Evolutionary conservation across 2,329 filamentous ascomycete genomes (phyloP).

Genomic region (Malbranchea zuffiana): DNA sequence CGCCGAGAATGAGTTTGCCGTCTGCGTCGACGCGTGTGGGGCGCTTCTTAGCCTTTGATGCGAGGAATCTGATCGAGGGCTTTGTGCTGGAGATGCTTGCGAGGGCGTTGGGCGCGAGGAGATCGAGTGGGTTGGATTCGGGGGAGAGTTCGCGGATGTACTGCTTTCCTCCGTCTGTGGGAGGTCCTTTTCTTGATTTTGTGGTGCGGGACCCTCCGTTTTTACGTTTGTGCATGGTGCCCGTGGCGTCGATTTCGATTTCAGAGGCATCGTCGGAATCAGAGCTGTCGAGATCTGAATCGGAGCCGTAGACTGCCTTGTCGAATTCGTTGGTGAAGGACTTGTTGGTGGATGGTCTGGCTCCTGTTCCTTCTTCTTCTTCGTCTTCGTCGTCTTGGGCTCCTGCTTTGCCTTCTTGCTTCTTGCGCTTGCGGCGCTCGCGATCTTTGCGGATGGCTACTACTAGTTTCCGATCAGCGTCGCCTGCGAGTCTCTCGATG

Average conservation of each 20-base stretch:
- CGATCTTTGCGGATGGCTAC: conserved; percentile 91
- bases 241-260: conserved; percentile 31
- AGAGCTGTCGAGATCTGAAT: conserved; percentile 48
- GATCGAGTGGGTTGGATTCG: conserved; percentile 86
- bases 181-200: not conserved
- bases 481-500: conserved; percentile 70
- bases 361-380: conserved; percentile 10
- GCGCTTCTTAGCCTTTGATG: conserved; percentile 24
- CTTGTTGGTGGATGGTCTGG: conserved; percentile 8
- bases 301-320: conserved; percentile 81
- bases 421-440: conserved; percentile 82
- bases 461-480: conserved; percentile 79
- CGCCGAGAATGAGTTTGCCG: conserved; percentile 36
- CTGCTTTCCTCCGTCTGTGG: conserved; percentile 19
- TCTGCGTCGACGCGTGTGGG: conserved; percentile 35
- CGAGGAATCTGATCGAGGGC: conserved; percentile 45
- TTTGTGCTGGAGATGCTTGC: conserved; percentile 90
- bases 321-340: conserved; percentile 85
- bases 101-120: conserved; percentile 77
- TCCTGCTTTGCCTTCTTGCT: conserved; percentile 52
- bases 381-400: conserved; percentile 41
- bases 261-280: conserved; percentile 49
- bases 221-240: conserved; percentile 19
- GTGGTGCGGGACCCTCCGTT: conserved; percentile 6
- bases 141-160: conserved; percentile 77